phyloP scores from a whole-genome alignment of 306 rosid genomes.

The Astragalus membranaceus region DNA sequence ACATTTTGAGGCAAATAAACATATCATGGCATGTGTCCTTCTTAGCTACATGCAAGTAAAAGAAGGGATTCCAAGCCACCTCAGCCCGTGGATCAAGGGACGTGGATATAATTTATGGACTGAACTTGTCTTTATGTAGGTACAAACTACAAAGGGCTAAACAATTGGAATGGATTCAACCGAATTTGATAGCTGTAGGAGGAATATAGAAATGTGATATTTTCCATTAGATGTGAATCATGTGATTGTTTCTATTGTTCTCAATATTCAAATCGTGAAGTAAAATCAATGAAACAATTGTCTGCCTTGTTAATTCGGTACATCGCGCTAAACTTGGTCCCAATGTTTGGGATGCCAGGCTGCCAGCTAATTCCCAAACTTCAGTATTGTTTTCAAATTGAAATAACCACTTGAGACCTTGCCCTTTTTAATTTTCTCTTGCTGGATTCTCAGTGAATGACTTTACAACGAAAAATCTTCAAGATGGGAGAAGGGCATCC shows the following conservation, averaged over 20 bases:
- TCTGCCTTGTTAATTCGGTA: neutral
- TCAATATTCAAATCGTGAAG: neutral
- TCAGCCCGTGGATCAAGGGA: neutral
- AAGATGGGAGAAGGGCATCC: conserved; percentile 31
- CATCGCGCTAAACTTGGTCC: conserved; percentile 1
- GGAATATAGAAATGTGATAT: neutral
- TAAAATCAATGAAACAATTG: conserved; percentile 2
- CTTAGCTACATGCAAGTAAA: neutral
- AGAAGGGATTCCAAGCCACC: neutral
- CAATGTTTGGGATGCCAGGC: neutral
- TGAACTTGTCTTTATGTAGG: neutral
- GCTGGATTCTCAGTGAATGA: conserved; percentile 32
- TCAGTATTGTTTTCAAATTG: neutral
- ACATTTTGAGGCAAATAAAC: neutral
- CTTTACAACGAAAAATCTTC: conserved; percentile 28
- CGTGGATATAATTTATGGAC: neutral
- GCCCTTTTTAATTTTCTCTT: conserved; percentile 12
- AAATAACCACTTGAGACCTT: neutral
- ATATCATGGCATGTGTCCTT: neutral
- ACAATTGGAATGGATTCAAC: conserved; percentile 2
- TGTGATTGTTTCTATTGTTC: neutral
- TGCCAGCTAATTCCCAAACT: conserved; percentile 1
- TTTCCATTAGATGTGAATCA: neutral
- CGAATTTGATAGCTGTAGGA: neutral
- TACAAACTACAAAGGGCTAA: neutral